Evolutionary conservation across 164 flowering plant species (phyloP).

Genomic region (Liquidambar formosana): DNA sequence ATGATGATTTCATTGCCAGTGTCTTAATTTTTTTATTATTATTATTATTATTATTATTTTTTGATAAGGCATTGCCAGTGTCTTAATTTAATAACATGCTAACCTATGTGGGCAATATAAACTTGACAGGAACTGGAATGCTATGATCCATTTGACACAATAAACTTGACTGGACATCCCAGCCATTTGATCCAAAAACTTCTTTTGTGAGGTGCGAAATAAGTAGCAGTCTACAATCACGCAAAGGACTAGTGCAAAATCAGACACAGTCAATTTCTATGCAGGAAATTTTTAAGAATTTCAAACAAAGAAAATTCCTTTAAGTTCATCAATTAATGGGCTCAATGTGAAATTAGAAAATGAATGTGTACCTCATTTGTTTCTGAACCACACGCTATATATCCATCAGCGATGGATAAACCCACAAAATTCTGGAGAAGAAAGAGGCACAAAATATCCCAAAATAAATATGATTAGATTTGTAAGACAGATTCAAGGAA

Average conservation of each 20-base stretch:
- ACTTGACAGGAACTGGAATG: background rate
- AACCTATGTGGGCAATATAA: background rate
- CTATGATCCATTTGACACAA: background rate
- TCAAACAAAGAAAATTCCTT: no score
- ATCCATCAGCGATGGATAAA: constrained; percentile 81
- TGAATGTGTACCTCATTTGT: constrained; percentile 74
- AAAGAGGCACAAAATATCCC: constrained; percentile 18
- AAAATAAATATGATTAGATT: background rate
- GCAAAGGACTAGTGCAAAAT: background rate
- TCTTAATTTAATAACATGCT: background rate
- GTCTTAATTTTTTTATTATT: no score
- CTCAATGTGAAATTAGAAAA: background rate
- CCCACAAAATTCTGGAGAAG: constrained; percentile 89
- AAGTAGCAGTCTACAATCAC: background rate
- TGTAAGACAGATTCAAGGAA: background rate
- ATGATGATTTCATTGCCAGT: no score
- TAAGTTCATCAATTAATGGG: background rate
- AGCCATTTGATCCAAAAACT: background rate
- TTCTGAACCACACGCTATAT: constrained; percentile 94
- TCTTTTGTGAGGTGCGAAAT: background rate
- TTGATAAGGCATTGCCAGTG: no score
- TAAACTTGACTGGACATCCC: background rate
- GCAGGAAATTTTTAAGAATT: background rate
- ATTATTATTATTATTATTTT: no score
- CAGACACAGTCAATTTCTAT: background rate